Conservation (phyloP, 495 filamentous ascomycete genomes). For the Lophium mytilinum region DNA sequence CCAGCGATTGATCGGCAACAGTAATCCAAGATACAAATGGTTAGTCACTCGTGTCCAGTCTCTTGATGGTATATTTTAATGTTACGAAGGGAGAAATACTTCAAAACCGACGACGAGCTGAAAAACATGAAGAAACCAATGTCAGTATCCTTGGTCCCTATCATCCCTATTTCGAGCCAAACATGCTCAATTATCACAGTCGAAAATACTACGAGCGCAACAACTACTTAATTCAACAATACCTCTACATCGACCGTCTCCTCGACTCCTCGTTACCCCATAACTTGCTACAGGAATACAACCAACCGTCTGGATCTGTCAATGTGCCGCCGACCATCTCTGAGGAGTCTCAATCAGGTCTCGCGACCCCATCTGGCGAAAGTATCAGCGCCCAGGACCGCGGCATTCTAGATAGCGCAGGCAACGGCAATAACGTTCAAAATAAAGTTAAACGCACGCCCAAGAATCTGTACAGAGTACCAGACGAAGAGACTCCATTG, state of each 20-base stretch:
- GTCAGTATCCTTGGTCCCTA: constrained; percentile 29
- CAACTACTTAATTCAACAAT: constrained; percentile 77
- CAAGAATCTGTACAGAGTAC: constrained; percentile 68
- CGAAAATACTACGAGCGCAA: constrained; percentile 77
- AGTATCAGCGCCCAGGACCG: not conserved
- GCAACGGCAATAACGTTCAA: constrained; percentile 9
- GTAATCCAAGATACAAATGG: constrained; percentile 66
- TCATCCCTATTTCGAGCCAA: not conserved
- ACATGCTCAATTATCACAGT: constrained; percentile 29
- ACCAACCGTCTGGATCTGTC: constrained; percentile 37
- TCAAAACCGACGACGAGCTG: constrained; percentile 60
- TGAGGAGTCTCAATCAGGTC: constrained; percentile 34
- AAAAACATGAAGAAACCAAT: constrained; percentile 55
- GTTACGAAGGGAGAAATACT: constrained; percentile 50
- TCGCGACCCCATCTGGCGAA: not conserved
- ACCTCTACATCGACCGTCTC: constrained; percentile 84
- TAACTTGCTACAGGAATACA: constrained; percentile 80
- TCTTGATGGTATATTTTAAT: not conserved
- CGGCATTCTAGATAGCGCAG: not conserved
- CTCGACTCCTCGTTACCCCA: constrained; percentile 83
- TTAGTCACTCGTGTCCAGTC: constrained; percentile 4
- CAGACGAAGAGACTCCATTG: constrained; percentile 60
- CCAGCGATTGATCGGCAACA: constrained; percentile 69
- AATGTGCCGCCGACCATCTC: constrained; percentile 51
- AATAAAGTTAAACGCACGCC: constrained; percentile 66